phyloP scores from a whole-genome alignment of 331 rosid genomes.

The Ulmus americana region DNA sequence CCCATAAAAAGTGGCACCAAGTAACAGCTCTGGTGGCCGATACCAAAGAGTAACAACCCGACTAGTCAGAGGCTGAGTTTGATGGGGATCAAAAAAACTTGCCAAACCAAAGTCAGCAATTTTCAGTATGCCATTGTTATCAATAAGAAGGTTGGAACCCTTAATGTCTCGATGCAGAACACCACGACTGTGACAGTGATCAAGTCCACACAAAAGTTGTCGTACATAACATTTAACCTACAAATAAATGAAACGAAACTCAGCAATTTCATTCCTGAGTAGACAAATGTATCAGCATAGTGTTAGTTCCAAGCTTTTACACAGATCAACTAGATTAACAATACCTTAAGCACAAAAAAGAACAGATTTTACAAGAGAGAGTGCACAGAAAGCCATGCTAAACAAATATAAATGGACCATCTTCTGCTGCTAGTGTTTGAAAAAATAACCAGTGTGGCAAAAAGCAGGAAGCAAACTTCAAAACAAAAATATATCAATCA shows the following conservation, averaged over 20 bases:
- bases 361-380: background rate
- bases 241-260: slow-evolving; percentile 23
- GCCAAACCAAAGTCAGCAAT: slow-evolving; percentile 92
- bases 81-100: slow-evolving; percentile 66
- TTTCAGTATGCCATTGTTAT: slow-evolving; percentile 68
- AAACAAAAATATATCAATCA: slow-evolving; percentile 1
- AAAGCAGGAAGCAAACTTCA: slow-evolving; percentile 5
- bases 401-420: slow-evolving; percentile 1
- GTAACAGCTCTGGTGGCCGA: slow-evolving; percentile 87
- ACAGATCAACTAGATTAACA: slow-evolving; percentile 1
- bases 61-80: slow-evolving; percentile 72
- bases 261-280: slow-evolving; percentile 8
- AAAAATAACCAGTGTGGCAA: slow-evolving; percentile 7
- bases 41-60: slow-evolving; percentile 95
- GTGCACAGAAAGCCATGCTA: background rate
- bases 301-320: background rate
- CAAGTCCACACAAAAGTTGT: slow-evolving; percentile 76
- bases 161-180: slow-evolving; percentile 87
- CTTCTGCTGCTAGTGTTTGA: background rate
- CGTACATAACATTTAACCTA: slow-evolving; percentile 94
- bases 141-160: slow-evolving; percentile 90
- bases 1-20: slow-evolving; percentile 83
- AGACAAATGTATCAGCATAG: background rate
- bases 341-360: background rate
- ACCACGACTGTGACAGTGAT: slow-evolving; percentile 80